Conservation (phyloP, 148 eudicot species). For the Polygonum maritimum region DNA sequence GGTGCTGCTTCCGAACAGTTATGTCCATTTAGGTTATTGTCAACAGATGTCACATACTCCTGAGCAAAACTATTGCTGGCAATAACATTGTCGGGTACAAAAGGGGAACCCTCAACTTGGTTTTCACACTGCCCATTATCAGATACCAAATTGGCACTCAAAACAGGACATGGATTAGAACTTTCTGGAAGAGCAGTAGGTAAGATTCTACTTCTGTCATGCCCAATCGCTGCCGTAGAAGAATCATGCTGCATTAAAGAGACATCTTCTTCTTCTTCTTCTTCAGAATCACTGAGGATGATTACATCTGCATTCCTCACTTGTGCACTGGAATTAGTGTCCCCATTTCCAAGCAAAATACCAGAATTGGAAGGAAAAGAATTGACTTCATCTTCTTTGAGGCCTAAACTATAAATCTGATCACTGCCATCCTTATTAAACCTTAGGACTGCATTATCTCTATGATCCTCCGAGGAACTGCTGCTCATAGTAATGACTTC, state of each 20-base stretch:
- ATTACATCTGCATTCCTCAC: slow-evolving; percentile 44
- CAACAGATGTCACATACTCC: slow-evolving; percentile 13
- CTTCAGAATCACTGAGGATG: slow-evolving; percentile 74
- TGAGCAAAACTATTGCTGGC: slow-evolving; percentile 4
- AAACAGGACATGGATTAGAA: slow-evolving; percentile 13
- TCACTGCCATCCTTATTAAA: slow-evolving; percentile 42
- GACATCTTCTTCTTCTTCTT: slow-evolving; percentile 76
- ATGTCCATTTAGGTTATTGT: slow-evolving; percentile 15
- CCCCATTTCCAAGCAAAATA: slow-evolving; percentile 14
- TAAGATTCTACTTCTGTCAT: slow-evolving; percentile 14
- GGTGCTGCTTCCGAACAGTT: slow-evolving; percentile 10
- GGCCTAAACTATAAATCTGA: slow-evolving; percentile 23
- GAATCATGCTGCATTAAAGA: slow-evolving; percentile 33
- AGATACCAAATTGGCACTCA: not conserved
- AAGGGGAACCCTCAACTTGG: slow-evolving; percentile 14
- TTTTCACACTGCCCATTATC: slow-evolving; percentile 15
- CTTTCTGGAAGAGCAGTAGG: slow-evolving; percentile 18
- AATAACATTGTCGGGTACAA: slow-evolving; percentile 1
- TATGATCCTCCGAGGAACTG: slow-evolving; percentile 53
- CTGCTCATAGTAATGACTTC: slow-evolving; percentile 70
- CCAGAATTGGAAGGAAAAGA: slow-evolving; percentile 26
- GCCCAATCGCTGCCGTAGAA: slow-evolving; percentile 15
- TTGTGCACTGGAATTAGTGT: slow-evolving; percentile 22
- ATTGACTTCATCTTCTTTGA: slow-evolving; percentile 34
- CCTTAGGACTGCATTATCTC: slow-evolving; percentile 50